A percentile compares a stretch with the other conserved stretches of the same genome.
Conservation (phyloP, 2,329 filamentous ascomycete genomes). For the Cordyceps fumosorosea region DNA sequence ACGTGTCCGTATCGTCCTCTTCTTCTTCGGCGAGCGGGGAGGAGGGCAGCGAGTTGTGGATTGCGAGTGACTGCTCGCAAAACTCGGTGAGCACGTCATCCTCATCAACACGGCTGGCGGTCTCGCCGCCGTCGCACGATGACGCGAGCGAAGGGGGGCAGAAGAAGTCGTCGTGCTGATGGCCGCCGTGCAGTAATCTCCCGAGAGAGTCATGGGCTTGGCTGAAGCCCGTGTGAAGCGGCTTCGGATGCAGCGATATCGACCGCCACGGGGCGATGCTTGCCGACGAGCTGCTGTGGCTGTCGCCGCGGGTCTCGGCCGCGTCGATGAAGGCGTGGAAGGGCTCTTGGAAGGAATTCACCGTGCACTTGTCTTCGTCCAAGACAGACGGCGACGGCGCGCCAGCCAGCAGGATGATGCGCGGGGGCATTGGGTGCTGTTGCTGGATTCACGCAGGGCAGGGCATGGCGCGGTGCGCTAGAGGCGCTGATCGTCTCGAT, state of each 20-base stretch:
- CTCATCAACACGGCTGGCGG: conserved; percentile 21
- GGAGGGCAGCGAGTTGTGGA: conserved; percentile 59
- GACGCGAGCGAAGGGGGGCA: conserved; percentile 26
- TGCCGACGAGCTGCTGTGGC: conserved; percentile 22
- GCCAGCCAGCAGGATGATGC: conserved; percentile 37
- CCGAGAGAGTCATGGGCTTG: conserved; percentile 36
- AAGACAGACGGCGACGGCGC: conserved; percentile 47
- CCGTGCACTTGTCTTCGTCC: conserved; percentile 45
- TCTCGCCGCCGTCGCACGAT: not conserved
- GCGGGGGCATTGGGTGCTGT: conserved; percentile 13
- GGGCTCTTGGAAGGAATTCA: conserved; percentile 2
- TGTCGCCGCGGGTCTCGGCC: no score
- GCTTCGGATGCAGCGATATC: conserved; percentile 40
- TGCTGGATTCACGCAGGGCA: not conserved
- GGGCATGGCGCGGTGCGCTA: no score
- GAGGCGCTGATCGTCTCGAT: no score
- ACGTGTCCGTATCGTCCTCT: conserved; percentile 21
- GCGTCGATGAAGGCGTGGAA: not conserved
- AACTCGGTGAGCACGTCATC: conserved; percentile 52
- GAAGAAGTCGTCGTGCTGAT: conserved; percentile 35
- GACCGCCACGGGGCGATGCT: conserved; percentile 45
- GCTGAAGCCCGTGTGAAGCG: conserved; percentile 46
- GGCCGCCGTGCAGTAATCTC: conserved; percentile 21
- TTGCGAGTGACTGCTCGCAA: conserved; percentile 69
- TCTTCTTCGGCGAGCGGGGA: conserved; percentile 44